These are phyloP conservation scores for Populus euphratica DNA, from an alignment of 345 rosid genomes.

Conservation along the genomic window DNA sequence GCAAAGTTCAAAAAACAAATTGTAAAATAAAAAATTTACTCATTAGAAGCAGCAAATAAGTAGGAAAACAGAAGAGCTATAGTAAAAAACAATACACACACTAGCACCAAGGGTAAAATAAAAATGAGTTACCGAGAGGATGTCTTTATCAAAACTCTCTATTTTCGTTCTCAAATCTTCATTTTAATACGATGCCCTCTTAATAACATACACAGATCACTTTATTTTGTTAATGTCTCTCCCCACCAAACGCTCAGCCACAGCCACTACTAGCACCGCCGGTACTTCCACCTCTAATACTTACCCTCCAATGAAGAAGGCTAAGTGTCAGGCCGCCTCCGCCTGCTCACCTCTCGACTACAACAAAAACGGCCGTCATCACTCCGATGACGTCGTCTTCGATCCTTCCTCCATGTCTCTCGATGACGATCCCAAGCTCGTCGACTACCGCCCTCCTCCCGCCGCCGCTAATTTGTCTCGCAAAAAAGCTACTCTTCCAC, in stretches of 20 bases:
- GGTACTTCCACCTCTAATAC: conserved; percentile 6
- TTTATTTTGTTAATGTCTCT: conserved; percentile 60
- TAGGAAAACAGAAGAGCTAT: no score
- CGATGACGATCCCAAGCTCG: conserved; percentile 59
- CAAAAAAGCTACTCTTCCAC: conserved; percentile 80
- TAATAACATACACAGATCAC: conserved; percentile 12
- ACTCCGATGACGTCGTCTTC: conserved; percentile 40
- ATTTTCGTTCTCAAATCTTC: not conserved
- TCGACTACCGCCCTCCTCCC: conserved; percentile 32
- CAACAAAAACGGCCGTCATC: conserved; percentile 55
- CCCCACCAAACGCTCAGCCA: conserved; percentile 73
- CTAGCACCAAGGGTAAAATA: not conserved
- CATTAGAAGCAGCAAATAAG: no score
- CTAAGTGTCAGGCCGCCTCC: conserved; percentile 56
- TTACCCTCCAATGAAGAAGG: conserved; percentile 58
- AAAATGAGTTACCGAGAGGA: no score
- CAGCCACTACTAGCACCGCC: conserved; percentile 26
- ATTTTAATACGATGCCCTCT: conserved; percentile 26
- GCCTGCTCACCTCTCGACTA: conserved; percentile 47
- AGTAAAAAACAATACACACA: not conserved
- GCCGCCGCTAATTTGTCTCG: conserved; percentile 75
- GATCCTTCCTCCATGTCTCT: conserved; percentile 49
- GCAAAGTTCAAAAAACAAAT: no score
- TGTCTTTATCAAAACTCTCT: not conserved
- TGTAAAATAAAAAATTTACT: no score